Base-by-base conservation (phyloP, 1,284 basidiomycete genomes). In the Cutaneotrichosporon sp. region DNA sequence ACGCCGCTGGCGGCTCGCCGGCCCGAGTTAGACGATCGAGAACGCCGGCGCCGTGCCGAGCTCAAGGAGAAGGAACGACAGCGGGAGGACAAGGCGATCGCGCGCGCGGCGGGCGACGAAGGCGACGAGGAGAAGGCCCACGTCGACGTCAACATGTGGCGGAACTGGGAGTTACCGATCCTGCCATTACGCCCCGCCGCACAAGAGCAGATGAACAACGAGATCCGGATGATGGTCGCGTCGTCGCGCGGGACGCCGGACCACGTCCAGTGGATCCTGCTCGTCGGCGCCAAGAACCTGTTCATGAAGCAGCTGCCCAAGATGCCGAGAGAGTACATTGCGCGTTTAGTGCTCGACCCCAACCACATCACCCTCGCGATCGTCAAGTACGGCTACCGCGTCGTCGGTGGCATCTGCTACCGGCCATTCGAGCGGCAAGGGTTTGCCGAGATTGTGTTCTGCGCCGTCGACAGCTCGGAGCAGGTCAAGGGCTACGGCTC, bases 401-500 rank as follows among this genome's bases (percentile, higher is more conserved):
- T 99, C 43, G 95, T 99, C 1, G 97, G 95, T 22, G 97, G 97
- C 1, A 99, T 99, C 68, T 97, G 94, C 70, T 99, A 92, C 79
- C 86, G 97, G 33, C 95, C 97, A 2, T 99, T 99, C 76, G 89
- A 93, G 53, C 92, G 92, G 70, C 86, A 95, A 63, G 89, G 89
- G 14, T 99, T 99, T 76, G 94, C 95, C 27, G 97, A 99, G 79
- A 99, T 99, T 70, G 95, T 98, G 3, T 99, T 99, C 80, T 99
- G 98, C 77, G 97, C 97, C 0, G 97, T 97, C 24, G 91, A 93
- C 27, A 93, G 91, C 54, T 92, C 91, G 6, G 95, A 97, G 78
- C 97, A 99, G 83, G 92, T 97, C 78, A 97, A 97, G 85, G 97
- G 97, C 10, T 99, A 99, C 74, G 97, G 97, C 45, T 92, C 91